Base-by-base conservation (phyloP, 495 filamentous ascomycete genomes). In the Penicillium pulvis region DNA sequence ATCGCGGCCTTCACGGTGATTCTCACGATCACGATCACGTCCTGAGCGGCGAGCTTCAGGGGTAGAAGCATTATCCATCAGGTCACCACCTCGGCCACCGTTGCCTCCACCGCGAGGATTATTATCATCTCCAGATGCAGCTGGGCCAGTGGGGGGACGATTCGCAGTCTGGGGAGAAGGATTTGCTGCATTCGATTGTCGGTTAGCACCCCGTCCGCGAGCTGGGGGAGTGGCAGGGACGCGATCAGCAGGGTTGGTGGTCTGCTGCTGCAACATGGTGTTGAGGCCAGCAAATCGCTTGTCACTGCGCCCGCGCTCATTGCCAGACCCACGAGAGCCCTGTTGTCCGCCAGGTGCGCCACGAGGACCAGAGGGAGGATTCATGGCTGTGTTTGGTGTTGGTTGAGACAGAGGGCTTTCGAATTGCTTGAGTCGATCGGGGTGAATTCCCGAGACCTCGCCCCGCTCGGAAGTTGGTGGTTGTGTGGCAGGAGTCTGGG, bases 221-320 rank as follows among this genome's bases (percentile, higher is more conserved):
- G 75, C 72, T 24, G 70, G 51, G 6, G 71, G 73, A 6, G 70
- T 69, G 31, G 69, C 63, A 28, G 54, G 63, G 41, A 59, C 56
- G 39, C 74, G 73, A 8, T 79, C 76, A 50, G 60, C 53, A 35
- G 70, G 59, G 17, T 69, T 59, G 14, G 67, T 69, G 26, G 74
- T 73, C 53, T 80, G 78, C 47, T 79, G 74, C 16, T 41, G 39
- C 39, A 81, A 75, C 70, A 78, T 70, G 33, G 66, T 75, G 58
- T 77, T 79, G 46, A 81, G 67, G 0, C 67, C 71, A 0, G 73
- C 71, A 53, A 81, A 78, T 12, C 76, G 72, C 55, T 78, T 79
- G 55, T 79, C 75, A 14, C 75, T 59, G 7, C 76, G 71, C 10
- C 74, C 71, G 43, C 75, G 70, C 20, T 78, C 77, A 33, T 68